Evolutionary conservation across 2,329 filamentous ascomycete genomes (phyloP).

Genomic region (Juglanconis juglandina): DNA sequence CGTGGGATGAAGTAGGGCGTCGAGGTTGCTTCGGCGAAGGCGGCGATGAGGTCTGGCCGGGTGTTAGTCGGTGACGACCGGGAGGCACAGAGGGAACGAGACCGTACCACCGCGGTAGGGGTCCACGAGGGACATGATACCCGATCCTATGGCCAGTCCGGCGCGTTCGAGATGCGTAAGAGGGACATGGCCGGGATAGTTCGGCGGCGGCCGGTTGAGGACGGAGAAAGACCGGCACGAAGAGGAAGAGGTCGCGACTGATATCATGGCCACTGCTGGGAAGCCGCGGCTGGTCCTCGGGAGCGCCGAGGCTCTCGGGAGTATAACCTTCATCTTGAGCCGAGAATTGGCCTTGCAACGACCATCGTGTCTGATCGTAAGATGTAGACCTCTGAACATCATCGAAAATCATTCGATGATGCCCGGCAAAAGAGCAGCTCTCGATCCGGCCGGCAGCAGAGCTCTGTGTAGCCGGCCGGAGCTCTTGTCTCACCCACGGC

Average conservation of each 20-base stretch:
- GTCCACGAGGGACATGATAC: slow-evolving; percentile 63
- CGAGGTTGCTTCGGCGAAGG: slow-evolving; percentile 90
- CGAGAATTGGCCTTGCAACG: background rate
- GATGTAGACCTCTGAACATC: background rate
- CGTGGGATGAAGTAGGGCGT: slow-evolving; percentile 93
- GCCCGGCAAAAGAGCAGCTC: background rate
- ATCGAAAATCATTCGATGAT: slow-evolving; percentile 14
- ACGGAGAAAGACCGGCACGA: slow-evolving; percentile 63
- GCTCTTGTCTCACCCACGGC: background rate
- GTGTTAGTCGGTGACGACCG: slow-evolving; percentile 2
- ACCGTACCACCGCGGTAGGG: slow-evolving; percentile 71
- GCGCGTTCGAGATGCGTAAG: slow-evolving; percentile 74
- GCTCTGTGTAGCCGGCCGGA: background rate
- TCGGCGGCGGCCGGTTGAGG: slow-evolving; percentile 78
- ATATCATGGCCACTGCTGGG: background rate
- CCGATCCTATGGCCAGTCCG: slow-evolving; percentile 64
- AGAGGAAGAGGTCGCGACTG: background rate
- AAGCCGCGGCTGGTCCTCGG: background rate
- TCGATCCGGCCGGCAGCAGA: background rate
- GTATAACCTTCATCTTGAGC: slow-evolving; percentile 12
- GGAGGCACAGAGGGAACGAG: background rate
- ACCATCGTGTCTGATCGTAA: slow-evolving; percentile 10
- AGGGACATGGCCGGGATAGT: slow-evolving; percentile 90
- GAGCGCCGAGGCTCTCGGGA: slow-evolving; percentile 11
- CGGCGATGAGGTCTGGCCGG: slow-evolving; percentile 77